Percentiles rank a stretch among this genome's conserved stretches.
Conservation (phyloP, 78 protist genomes). For the Dictyostelium capitatum region DNA sequence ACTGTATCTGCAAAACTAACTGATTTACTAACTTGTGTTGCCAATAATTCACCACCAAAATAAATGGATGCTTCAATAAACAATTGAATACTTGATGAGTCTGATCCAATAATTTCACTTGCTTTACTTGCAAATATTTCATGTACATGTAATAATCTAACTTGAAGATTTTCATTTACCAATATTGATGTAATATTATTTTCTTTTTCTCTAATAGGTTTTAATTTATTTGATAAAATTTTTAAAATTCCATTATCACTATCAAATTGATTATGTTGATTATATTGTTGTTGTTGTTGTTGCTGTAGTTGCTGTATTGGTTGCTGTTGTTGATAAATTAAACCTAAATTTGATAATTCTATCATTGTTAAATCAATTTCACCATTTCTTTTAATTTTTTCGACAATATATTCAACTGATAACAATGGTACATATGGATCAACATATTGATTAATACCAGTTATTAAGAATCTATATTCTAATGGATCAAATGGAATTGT, state of each 20-base stretch:
- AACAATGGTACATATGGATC: conserved; percentile 49
- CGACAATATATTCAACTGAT: conserved; percentile 53
- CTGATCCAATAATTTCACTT: conserved; percentile 18
- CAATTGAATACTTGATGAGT: conserved; percentile 19
- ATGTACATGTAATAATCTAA: conserved; percentile 65
- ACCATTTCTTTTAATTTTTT: conserved; percentile 65
- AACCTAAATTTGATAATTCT: conserved; percentile 14
- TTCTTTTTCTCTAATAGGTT: conserved; percentile 8
- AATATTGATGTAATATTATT: conserved; percentile 5
- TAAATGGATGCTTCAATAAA: conserved; percentile 45
- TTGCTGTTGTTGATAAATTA: not conserved
- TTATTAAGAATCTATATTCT: conserved; percentile 32
- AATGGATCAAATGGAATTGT: conserved; percentile 33
- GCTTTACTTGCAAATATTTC: conserved; percentile 47
- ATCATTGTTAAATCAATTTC: conserved; percentile 68
- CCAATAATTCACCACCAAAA: conserved; percentile 63
- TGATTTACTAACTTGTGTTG: not conserved
- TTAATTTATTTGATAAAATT: not conserved
- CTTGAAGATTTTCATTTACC: conserved; percentile 28
- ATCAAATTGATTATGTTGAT: not conserved
- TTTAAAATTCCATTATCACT: not conserved
- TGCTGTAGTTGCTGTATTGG: not conserved
- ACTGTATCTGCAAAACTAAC: conserved; percentile 60
- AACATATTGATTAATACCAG: conserved; percentile 54
- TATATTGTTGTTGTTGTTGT: not conserved